Percentiles rank a stretch among this genome's conserved stretches.
Evolutionary conservation across 495 filamentous ascomycete species (phyloP).

Genomic region (Penicillium diatomitis): DNA sequence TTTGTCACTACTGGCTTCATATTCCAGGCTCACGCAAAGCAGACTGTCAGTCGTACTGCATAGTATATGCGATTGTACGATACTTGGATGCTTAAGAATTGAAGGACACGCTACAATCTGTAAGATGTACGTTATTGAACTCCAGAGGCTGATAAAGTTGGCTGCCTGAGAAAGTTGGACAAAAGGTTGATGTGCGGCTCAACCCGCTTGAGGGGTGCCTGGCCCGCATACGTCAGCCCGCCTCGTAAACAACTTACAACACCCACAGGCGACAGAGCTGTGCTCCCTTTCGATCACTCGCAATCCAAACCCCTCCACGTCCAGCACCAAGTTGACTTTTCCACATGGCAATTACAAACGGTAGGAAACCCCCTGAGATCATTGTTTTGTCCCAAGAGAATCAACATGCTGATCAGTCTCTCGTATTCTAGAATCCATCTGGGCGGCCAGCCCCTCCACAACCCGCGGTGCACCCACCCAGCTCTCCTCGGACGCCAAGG

Average conservation of each 20-base stretch:
- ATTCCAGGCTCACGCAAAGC: too few relatives aligned
- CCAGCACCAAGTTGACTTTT: not conserved
- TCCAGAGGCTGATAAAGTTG: too few relatives aligned
- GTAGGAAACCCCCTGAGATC: constrained; percentile 8
- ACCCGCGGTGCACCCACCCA: constrained; percentile 82
- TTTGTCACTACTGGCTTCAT: too few relatives aligned
- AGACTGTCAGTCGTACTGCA: too few relatives aligned
- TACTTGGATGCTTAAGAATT: too few relatives aligned
- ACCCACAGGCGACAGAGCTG: too few relatives aligned
- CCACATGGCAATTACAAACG: constrained; percentile 39
- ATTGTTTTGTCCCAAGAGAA: not conserved
- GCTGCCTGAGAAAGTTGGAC: too few relatives aligned
- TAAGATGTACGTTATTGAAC: too few relatives aligned
- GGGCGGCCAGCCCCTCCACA: constrained; percentile 72
- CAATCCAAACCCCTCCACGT: not conserved
- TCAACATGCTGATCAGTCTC: constrained; percentile 2
- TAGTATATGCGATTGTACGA: too few relatives aligned
- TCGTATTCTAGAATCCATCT: constrained; percentile 48
- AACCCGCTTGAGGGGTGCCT: constrained; percentile 9
- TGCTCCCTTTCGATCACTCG: not conserved
- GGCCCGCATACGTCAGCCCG: constrained; percentile 19
- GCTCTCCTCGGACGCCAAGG: constrained; percentile 82
- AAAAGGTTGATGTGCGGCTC: not conserved
- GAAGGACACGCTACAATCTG: too few relatives aligned
- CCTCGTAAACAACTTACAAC: constrained; percentile 13